These are phyloP conservation scores for Colletotrichum sp. DNA, from an alignment of 2,329 filamentous ascomycete genomes.

Conservation along the genomic window DNA sequence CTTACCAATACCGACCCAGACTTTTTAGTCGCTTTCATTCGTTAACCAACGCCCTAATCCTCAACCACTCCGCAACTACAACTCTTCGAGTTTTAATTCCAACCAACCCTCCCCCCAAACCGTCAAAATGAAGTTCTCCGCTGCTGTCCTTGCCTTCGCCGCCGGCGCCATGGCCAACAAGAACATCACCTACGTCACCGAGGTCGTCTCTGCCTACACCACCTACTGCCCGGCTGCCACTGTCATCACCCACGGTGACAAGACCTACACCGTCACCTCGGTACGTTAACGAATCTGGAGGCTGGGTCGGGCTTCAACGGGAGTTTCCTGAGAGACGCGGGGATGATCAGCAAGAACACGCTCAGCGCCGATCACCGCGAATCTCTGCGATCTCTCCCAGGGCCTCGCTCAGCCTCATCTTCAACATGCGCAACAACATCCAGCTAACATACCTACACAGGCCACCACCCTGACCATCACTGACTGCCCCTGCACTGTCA, in stretches of 20 bases:
- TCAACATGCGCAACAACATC: not conserved
- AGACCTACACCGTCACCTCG: slow-evolving; percentile 71
- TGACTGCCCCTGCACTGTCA: slow-evolving; percentile 74
- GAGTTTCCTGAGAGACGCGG: not conserved
- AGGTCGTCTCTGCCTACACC: slow-evolving; percentile 69
- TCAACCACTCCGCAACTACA: slow-evolving; percentile 34
- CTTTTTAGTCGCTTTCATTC: slow-evolving; percentile 65
- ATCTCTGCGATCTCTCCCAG: not conserved
- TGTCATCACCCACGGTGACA: slow-evolving; percentile 64
- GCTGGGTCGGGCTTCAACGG: slow-evolving; percentile 20
- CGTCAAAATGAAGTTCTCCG: slow-evolving; percentile 71
- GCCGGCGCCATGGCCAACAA: slow-evolving; percentile 46
- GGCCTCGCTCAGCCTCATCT: not conserved
- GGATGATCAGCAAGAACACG: not conserved
- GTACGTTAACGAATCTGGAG: not conserved
- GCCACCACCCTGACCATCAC: slow-evolving; percentile 74
- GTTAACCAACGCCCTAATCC: slow-evolving; percentile 44
- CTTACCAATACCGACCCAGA: slow-evolving; percentile 51
- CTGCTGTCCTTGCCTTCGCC: slow-evolving; percentile 57
- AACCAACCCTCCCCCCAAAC: slow-evolving; percentile 42
- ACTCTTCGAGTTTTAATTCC: slow-evolving; percentile 33
- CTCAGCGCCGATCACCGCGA: not conserved
- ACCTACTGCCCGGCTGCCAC: slow-evolving; percentile 77
- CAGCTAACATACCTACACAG: slow-evolving; percentile 41
- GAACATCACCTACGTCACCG: slow-evolving; percentile 65